These are phyloP conservation scores for Candida germanica DNA, from an alignment of 805 yeast genomes.

Conservation along the genomic window DNA sequence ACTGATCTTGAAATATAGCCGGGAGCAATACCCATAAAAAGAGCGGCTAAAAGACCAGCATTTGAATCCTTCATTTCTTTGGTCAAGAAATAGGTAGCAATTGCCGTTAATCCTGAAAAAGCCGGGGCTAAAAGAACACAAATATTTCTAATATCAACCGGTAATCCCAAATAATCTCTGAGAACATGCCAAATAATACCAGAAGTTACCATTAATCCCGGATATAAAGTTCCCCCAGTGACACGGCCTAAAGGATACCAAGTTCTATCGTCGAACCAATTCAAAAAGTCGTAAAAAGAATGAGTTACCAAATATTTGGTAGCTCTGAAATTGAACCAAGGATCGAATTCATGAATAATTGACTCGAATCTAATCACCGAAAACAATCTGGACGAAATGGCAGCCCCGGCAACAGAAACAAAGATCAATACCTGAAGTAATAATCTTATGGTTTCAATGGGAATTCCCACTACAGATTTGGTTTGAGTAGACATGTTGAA, in stretches of 20 bases:
- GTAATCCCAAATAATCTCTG: slow-evolving; percentile 60
- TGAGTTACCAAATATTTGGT: slow-evolving; percentile 85
- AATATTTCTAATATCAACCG: slow-evolving; percentile 90
- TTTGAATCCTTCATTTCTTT: slow-evolving; percentile 84
- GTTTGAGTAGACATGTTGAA: slow-evolving; percentile 6
- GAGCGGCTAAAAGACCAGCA: slow-evolving; percentile 89
- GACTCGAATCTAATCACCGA: slow-evolving; percentile 96
- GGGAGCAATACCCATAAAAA: slow-evolving; percentile 96
- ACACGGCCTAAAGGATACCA: slow-evolving; percentile 99
- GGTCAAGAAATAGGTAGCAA: slow-evolving; percentile 83
- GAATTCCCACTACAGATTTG: slow-evolving; percentile 21
- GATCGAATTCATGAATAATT: slow-evolving; percentile 96
- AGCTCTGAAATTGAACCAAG: slow-evolving; percentile 96
- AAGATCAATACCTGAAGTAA: slow-evolving; percentile 67
- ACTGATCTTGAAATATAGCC: slow-evolving; percentile 98
- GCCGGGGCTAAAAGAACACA: slow-evolving; percentile 97
- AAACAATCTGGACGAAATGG: slow-evolving; percentile 86
- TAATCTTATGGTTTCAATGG: slow-evolving; percentile 36
- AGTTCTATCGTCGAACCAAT: slow-evolving; percentile 98
- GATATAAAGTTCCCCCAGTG: slow-evolving; percentile 97
- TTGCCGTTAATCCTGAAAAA: slow-evolving; percentile 88
- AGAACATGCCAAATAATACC: slow-evolving; percentile 81
- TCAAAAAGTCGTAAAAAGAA: slow-evolving; percentile 85
- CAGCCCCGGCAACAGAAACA: slow-evolving; percentile 81
- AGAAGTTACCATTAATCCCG: slow-evolving; percentile 98